Evolutionary conservation across 2,329 filamentous ascomycete species (phyloP), one percentile per base, ranked within the genome.

Genomic region (Exophiala viscosa): DNA sequence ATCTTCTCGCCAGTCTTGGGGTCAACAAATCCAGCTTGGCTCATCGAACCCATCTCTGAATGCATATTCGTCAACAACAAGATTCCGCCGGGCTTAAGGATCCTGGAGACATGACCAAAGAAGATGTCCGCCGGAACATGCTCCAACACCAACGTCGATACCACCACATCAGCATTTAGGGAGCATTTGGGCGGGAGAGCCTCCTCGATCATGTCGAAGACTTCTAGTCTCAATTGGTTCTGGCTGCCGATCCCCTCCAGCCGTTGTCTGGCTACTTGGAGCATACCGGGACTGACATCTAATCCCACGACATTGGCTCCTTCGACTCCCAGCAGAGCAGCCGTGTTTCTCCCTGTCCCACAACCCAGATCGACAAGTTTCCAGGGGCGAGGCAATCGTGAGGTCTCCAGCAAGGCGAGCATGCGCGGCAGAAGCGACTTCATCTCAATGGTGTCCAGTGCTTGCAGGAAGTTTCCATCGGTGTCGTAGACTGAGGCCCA

Each of bases 21-120:
- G 63, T 82, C 79, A 10, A 81, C 71, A 61, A 87, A 86, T 0
- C 84, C 83, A 0, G 83, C 83, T 62, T 83, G 81, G 20, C 76
- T 79, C 13, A 76, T 71, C 9, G 20, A 40, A 11, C 62, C 60
- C 82, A 86, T 86, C 2, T 85, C 78, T 1, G 74, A 67, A 64
- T 87, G 84, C 84, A 87, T 87, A 61, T 86, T 86, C 1, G 82
- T 86, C n/a, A 86, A 62, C 8, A 86, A 69, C 4, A 84, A 67
- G 43, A 76, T 66, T 0, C 78, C 82, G 0, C 74, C 74, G 0
- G 70, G 68, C 2, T 59, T 60, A 13, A 86, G 65, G 1, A 79
- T 66, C 9, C 61, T 58, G 1, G 70, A 61, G 0, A 76, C 72
- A 0, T 75, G 74, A 2, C 59, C 46, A 65, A 86, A 86, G 68